Base-by-base conservation (phyloP, 331 rosid genomes). In the Quercus phellos region DNA sequence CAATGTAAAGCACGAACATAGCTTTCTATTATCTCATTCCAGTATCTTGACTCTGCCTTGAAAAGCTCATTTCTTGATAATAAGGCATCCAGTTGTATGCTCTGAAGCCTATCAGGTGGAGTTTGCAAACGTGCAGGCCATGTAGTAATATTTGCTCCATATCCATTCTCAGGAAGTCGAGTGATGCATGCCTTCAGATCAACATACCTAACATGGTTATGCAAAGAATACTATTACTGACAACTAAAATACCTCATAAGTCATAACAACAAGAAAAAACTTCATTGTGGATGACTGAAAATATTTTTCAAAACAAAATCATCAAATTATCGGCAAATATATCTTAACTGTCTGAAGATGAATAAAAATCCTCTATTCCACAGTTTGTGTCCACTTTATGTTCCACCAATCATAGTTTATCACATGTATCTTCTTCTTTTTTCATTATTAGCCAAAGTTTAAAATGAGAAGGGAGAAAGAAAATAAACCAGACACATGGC, bases 11-110 rank as follows among this genome's bases (percentile, higher is more conserved):
- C 85, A 55, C 85, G 85, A 18, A 87, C 84, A 84, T 86, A 91
- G 60, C 89, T 73, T 38, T 18, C 91, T 81, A 94, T 77, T 55
- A 90, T 86, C 17, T 91, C 96, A 56, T 80, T 78, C 92, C 91
- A 90, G 79, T 91, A 94, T 80, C 88, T 92, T 71, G 88, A 87
- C 87, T 94, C 99, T 18, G 97, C 99, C 82, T n/a, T 86, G 76
- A 90, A 94, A 70, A 90, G 97, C 89, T 94, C 99, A 51, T 92
- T 88, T 81, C 97, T 86, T 76, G 99, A 94, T 77, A 85, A 88
- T 74, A 84, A 88, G 77, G 96, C 96, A 79, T 94, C 98, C 4
- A 84, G 21, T 58, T 90, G 90, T 80, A 94, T 90, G 74, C 90
- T 92, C 77, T 92, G 94, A 76, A 94, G 97, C 89, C 98, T 90